Base-by-base conservation (phyloP, 2,329 filamentous ascomycete species). In the Aspergillus unguis region DNA sequence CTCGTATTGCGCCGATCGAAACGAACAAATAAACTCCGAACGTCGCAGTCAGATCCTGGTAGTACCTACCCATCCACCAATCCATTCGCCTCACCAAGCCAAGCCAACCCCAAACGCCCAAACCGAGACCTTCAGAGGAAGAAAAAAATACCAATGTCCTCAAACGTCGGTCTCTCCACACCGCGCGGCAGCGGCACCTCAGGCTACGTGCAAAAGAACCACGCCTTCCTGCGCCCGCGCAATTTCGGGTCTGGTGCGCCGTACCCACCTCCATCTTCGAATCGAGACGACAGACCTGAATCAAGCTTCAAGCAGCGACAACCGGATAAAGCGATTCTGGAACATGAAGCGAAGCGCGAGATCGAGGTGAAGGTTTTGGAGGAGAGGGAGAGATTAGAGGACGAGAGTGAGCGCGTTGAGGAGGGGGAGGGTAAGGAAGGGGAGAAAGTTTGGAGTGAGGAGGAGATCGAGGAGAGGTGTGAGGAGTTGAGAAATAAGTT, bases 171-270 rank as follows among this genome's bases (percentile, higher is more conserved):
- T 53, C 90, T 99, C 65, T 85, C 87, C 52, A 99, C 94, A 4
- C 94, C 94, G 3, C 87, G 94, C 66, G 94, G 94, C 62, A 95
- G 89, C 69, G 94, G 94, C 44, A 99, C 94, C 52, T 97, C 92
- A 1, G 94, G 94, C 69, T 97, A 97, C 71, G 92, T 99, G 52
- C 92, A 97, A 75, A 90, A 91, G 72, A 99, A 97, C 77, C 84
- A 91, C 33, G 94, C 94, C 17, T 86, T 92, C 68, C 85, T 96
- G 63, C 85, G 82, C 68, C 91, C 89, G 29, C 91, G 92, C 74
- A 90, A 95, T 75, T 57, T 66, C 27, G 73, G 71, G 44, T 82
- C 84, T 64, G 81, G 78, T 54, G 85, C 85, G 17, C 92, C 91
- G 0, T 96, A 95, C 72, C 83, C 85, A 23, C 66, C 70, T 17